phyloP scores from a whole-genome alignment of 2,329 filamentous ascomycete genomes.

The Aurifilum marmelostoma region DNA sequence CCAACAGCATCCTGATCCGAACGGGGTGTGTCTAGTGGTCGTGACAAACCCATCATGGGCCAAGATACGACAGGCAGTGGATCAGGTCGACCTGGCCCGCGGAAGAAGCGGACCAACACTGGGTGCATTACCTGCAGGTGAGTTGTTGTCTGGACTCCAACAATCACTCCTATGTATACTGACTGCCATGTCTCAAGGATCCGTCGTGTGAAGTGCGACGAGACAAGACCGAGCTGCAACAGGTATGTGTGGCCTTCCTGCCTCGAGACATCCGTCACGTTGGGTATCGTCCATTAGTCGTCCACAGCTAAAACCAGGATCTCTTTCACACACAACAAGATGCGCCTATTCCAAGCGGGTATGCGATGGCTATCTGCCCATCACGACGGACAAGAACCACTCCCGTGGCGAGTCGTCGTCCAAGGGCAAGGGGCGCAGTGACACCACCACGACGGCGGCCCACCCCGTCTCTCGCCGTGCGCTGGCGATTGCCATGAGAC shows the following conservation, averaged over 20 bases:
- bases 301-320: neutral
- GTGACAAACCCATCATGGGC: neutral
- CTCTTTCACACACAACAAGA: too few relatives aligned
- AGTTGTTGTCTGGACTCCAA: neutral
- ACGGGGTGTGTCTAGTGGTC: neutral
- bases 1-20: neutral
- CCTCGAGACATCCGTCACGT: neutral
- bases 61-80: neutral
- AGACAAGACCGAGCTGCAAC: constrained; percentile 37
- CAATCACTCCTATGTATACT: neutral
- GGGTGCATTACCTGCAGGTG: constrained; percentile 36
- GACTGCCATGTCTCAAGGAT: constrained; percentile 34
- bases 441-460: constrained; percentile 6
- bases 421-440: neutral
- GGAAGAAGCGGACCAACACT: constrained; percentile 17
- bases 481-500: constrained; percentile 36
- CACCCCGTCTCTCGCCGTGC: constrained; percentile 38
- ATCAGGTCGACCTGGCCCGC: neutral
- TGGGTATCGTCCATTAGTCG: too few relatives aligned
- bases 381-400: neutral
- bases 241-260: constrained; percentile 29
- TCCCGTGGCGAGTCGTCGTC: neutral
- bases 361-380: constrained; percentile 41
- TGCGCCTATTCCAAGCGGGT: constrained; percentile 33
- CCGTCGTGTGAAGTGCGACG: constrained; percentile 43